phyloP scores from a whole-genome alignment of 2,329 filamentous ascomycete genomes.

The Remersonia thermophila region DNA sequence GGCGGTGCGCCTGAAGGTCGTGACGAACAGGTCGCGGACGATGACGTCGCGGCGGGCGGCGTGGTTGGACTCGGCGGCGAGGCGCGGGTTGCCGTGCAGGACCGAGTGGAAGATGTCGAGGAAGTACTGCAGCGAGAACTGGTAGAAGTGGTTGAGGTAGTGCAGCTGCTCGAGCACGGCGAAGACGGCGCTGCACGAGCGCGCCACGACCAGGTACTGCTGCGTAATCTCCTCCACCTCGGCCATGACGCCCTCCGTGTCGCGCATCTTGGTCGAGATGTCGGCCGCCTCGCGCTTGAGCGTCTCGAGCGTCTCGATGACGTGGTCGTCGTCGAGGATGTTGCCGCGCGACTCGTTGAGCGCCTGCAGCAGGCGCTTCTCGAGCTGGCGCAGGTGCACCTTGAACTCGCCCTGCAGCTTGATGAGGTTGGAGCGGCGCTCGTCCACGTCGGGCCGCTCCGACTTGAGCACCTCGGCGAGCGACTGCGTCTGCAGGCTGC shows the following conservation, averaged over 20 bases:
- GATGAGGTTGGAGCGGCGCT: slow-evolving; percentile 91
- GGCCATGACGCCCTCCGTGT: slow-evolving; percentile 95
- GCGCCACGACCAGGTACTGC: slow-evolving; percentile 86
- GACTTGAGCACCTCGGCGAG: slow-evolving; percentile 96
- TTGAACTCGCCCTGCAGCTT: slow-evolving; percentile 99
- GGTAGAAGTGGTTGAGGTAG: slow-evolving; percentile 98
- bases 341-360: slow-evolving; percentile 96
- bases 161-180: slow-evolving; percentile 93
- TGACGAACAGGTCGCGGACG: slow-evolving; percentile 80
- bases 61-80: slow-evolving; percentile 60
- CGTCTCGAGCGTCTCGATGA: slow-evolving; percentile 94
- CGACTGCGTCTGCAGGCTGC: slow-evolving; percentile 95
- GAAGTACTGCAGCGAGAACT: slow-evolving; percentile 98
- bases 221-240: slow-evolving; percentile 94
- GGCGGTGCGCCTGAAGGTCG: slow-evolving; percentile 86
- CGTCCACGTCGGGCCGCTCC: slow-evolving; percentile 92
- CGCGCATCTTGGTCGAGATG: slow-evolving; percentile 89
- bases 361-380: slow-evolving; percentile 86
- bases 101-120: slow-evolving; percentile 94
- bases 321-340: slow-evolving; percentile 94
- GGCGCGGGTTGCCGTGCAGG: slow-evolving; percentile 63
- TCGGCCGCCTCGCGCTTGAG: slow-evolving; percentile 96
- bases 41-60: slow-evolving; percentile 77
- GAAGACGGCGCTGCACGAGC: slow-evolving; percentile 93
- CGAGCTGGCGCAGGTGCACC: slow-evolving; percentile 88